Percentiles rank a stretch among this genome's conserved stretches.
These are phyloP conservation scores for Saxophila tyrrhenica DNA, from an alignment of 495 filamentous ascomycete genomes.

Conservation along the genomic window DNA sequence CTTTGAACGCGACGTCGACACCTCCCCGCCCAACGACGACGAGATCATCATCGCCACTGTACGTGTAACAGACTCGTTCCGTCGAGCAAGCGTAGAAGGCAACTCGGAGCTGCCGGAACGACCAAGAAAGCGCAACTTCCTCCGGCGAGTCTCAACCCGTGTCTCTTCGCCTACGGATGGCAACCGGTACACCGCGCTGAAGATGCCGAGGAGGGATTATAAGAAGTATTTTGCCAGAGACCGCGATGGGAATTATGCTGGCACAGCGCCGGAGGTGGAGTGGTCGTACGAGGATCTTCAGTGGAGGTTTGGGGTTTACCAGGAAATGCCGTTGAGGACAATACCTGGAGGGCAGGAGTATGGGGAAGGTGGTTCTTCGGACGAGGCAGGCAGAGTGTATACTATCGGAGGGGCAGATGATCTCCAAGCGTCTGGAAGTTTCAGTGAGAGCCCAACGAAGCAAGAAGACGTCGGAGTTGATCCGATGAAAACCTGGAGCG, in stretches of 20 bases:
- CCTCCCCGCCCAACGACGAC: conserved; percentile 6
- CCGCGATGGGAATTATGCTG: conserved; percentile 7
- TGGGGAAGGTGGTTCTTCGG: neutral
- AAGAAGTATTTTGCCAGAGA: conserved; percentile 11
- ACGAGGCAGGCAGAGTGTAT: neutral
- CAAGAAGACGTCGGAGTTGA: neutral
- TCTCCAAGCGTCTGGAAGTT: neutral
- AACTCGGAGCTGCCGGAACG: conserved; percentile 3
- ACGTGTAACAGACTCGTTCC: neutral
- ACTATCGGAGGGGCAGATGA: too few relatives aligned
- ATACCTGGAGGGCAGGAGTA: neutral
- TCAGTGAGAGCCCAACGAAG: neutral
- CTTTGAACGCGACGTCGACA: conserved; percentile 3
- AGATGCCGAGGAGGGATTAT: conserved; percentile 16
- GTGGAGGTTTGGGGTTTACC: conserved; percentile 2
- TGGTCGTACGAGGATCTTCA: conserved; percentile 6
- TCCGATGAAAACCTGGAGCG: neutral
- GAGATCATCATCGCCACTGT: conserved; percentile 12
- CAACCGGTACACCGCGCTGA: conserved; percentile 5
- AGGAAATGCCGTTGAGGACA: conserved; percentile 3
- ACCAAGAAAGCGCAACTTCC: conserved; percentile 2
- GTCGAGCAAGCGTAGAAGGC: neutral
- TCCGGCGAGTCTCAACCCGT: conserved; percentile 6
- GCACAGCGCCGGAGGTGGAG: conserved; percentile 9
- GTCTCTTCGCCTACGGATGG: neutral